Percentiles rank a stretch among this genome's conserved stretches.
Conservation (phyloP, 1,284 basidiomycete species). For the Phylloboletellus chloephorus region DNA sequence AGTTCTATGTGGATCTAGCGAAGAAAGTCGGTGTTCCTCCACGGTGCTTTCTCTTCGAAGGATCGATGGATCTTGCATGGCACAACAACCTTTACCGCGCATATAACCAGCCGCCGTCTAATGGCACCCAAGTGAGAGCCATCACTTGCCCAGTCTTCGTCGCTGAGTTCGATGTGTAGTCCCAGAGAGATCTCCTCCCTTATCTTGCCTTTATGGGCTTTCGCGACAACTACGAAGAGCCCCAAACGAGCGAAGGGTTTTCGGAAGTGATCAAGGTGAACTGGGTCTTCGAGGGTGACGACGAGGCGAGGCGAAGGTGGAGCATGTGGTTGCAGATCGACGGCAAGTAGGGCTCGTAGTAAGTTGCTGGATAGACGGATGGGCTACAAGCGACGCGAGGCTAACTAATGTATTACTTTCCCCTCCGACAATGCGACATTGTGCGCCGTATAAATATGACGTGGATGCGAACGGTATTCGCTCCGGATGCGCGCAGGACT, state of each 20-base stretch:
- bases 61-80: slow-evolving; percentile 72
- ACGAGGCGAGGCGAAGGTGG: slow-evolving; percentile 68
- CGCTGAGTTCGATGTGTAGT: slow-evolving; percentile 27
- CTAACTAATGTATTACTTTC: slow-evolving; percentile 2
- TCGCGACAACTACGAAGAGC: slow-evolving; percentile 60
- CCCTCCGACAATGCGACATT: not conserved
- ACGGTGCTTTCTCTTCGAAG: slow-evolving; percentile 65
- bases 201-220: slow-evolving; percentile 61
- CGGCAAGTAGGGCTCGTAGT: slow-evolving; percentile 39
- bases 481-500: slow-evolving; percentile 4
- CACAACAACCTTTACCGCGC: slow-evolving; percentile 89
- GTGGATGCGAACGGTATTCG: not conserved
- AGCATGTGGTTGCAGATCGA: slow-evolving; percentile 73
- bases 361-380: not conserved
- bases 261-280: slow-evolving; percentile 69
- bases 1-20: slow-evolving; percentile 64
- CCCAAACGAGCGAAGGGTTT: slow-evolving; percentile 66
- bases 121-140: slow-evolving; percentile 35
- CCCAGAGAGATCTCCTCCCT: slow-evolving; percentile 56
- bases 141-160: slow-evolving; percentile 3
- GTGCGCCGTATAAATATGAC: not conserved
- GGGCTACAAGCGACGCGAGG: slow-evolving; percentile 6
- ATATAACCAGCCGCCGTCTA: slow-evolving; percentile 47
- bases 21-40: slow-evolving; percentile 43
- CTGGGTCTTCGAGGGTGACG: slow-evolving; percentile 73